phyloP scores from a whole-genome alignment of 1,284 basidiomycete species.

The Rhodotorula sp. region DNA sequence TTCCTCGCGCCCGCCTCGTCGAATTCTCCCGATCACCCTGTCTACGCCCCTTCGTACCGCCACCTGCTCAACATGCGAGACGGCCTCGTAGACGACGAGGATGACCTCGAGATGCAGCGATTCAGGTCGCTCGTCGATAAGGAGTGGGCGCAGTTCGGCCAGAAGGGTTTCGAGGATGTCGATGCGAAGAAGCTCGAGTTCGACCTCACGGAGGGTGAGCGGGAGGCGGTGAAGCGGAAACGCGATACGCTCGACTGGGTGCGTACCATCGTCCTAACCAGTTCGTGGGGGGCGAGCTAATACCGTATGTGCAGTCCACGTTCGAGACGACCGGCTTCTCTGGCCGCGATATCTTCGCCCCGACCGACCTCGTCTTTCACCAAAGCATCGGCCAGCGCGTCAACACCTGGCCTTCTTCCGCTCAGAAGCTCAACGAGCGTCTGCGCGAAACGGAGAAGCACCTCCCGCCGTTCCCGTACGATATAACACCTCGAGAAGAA shows the following conservation, averaged over 20 bases:
- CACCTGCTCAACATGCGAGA: slow-evolving; percentile 53
- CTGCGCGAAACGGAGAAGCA: slow-evolving; percentile 38
- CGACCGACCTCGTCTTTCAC: slow-evolving; percentile 45
- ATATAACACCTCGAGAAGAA: slow-evolving; percentile 43
- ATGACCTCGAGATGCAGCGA: slow-evolving; percentile 41
- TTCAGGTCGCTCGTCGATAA: slow-evolving; percentile 44
- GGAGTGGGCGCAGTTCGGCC: slow-evolving; percentile 46
- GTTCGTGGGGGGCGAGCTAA: not conserved
- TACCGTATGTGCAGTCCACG: slow-evolving; percentile 13
- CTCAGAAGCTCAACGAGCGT: slow-evolving; percentile 26
- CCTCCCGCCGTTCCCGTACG: slow-evolving; percentile 44
- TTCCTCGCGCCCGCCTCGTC: slow-evolving; percentile 28
- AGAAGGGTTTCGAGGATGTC: slow-evolving; percentile 42
- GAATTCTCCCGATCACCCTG: slow-evolving; percentile 18
- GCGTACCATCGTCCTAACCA: not conserved
- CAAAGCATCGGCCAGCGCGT: slow-evolving; percentile 33
- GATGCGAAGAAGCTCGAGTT: slow-evolving; percentile 45
- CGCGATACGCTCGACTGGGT: slow-evolving; percentile 46
- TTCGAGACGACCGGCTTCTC: slow-evolving; percentile 44
- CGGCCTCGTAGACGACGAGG: slow-evolving; percentile 41
- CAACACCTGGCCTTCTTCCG: slow-evolving; percentile 26
- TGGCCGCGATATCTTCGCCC: slow-evolving; percentile 42
- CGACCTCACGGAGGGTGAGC: slow-evolving; percentile 43
- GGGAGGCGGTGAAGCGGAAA: slow-evolving; percentile 22
- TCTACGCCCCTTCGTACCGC: slow-evolving; percentile 49